Percentiles rank a stretch among this genome's conserved stretches.
phyloP scores from a whole-genome alignment of 2,329 filamentous ascomycete genomes.

The Zarea fungicola region DNA sequence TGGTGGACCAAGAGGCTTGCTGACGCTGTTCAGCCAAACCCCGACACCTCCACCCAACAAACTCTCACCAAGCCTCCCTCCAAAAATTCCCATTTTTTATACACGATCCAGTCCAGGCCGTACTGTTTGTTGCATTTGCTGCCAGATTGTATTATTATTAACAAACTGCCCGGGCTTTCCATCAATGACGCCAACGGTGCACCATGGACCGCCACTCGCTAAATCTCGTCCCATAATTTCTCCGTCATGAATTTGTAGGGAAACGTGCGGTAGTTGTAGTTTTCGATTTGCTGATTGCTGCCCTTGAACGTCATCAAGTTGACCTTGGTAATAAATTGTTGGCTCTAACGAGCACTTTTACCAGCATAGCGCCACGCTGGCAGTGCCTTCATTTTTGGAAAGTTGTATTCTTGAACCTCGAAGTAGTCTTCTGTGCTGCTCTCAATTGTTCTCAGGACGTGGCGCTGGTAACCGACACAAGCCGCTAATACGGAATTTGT shows the following conservation, averaged over 20 bases:
- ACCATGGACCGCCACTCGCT: slow-evolving; percentile 32
- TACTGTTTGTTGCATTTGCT: neutral
- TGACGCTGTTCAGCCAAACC: no score
- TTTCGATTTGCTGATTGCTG: slow-evolving; percentile 57
- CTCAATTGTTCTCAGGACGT: slow-evolving; percentile 53
- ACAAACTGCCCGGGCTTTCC: neutral
- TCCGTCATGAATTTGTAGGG: slow-evolving; percentile 60
- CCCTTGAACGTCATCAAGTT: slow-evolving; percentile 62
- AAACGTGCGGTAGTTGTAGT: slow-evolving; percentile 50
- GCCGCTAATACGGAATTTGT: slow-evolving; percentile 63
- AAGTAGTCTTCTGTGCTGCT: slow-evolving; percentile 54
- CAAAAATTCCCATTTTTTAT: no score
- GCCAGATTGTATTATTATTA: neutral
- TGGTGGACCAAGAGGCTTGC: no score
- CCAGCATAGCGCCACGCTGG: slow-evolving; percentile 57
- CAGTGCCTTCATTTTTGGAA: slow-evolving; percentile 67
- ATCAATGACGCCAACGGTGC: slow-evolving; percentile 29
- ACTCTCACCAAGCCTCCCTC: no score
- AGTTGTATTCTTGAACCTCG: slow-evolving; percentile 52
- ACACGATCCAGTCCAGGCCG: no score
- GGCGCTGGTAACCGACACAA: slow-evolving; percentile 53
- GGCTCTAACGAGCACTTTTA: slow-evolving; percentile 55
- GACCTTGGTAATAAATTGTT: slow-evolving; percentile 55
- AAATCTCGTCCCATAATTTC: slow-evolving; percentile 57
- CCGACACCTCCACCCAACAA: no score